Conservation (phyloP, 1,284 basidiomycete species). For the Boletus smithii region DNA sequence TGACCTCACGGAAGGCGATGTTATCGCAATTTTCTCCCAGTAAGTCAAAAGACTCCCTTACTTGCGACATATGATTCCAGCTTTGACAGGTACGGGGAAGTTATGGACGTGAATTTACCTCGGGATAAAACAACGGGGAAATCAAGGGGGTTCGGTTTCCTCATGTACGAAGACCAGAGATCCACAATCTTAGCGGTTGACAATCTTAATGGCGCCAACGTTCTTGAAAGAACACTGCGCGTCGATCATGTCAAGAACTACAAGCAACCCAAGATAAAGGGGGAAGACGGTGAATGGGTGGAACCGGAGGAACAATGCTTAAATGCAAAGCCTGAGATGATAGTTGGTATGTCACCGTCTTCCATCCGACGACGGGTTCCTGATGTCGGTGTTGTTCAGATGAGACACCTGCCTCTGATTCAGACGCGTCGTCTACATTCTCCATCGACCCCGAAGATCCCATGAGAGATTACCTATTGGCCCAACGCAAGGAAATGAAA, state of each 20-base stretch:
- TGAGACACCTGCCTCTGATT: slow-evolving; percentile 55
- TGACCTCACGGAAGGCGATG: slow-evolving; percentile 95
- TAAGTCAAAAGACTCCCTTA: slow-evolving; percentile 42
- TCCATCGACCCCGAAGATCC: slow-evolving; percentile 94
- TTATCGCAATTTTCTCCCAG: slow-evolving; percentile 98
- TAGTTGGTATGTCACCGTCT: slow-evolving; percentile 50
- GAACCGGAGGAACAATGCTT: slow-evolving; percentile 82
- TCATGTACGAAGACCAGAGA: slow-evolving; percentile 99
- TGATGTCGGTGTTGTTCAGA: slow-evolving; percentile 35
- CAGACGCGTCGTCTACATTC: slow-evolving; percentile 62
- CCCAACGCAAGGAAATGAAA: slow-evolving; percentile 66
- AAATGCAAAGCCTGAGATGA: slow-evolving; percentile 76
- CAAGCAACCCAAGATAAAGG: slow-evolving; percentile 80
- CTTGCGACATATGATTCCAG: slow-evolving; percentile 3
- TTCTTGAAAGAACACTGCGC: slow-evolving; percentile 81
- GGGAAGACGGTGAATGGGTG: slow-evolving; percentile 85
- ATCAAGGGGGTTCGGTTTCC: slow-evolving; percentile 88
- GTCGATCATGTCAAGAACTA: slow-evolving; percentile 96
- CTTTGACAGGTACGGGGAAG: slow-evolving; percentile 79
- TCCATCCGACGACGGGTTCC: slow-evolving; percentile 1
- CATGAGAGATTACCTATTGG: slow-evolving; percentile 87
- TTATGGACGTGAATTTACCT: slow-evolving; percentile 93
- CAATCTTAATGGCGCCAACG: slow-evolving; percentile 93
- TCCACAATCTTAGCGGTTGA: slow-evolving; percentile 96
- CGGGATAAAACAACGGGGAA: slow-evolving; percentile 90